Base-by-base conservation (phyloP, 108 stramenopile species). In the Nitzschia sp. region DNA sequence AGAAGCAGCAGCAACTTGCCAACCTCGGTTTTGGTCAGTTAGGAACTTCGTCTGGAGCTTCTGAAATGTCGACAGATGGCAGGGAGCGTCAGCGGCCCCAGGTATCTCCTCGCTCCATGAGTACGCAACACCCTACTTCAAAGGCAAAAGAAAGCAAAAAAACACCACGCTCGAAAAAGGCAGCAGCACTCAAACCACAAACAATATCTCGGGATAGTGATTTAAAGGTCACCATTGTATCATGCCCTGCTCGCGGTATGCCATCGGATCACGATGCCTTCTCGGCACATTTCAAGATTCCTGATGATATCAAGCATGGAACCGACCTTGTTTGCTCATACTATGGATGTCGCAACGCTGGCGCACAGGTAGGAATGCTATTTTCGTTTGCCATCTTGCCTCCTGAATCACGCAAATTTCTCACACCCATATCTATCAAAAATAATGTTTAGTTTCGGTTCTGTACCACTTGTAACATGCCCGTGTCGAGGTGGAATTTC, bases 401-500 rank as follows among this genome's bases (percentile, higher is more conserved):
- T n/a, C n/a, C n/a, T n/a, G n/a, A n/a, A n/a, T n/a, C n/a, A n/a
- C n/a, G n/a, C n/a, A n/a, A n/a, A n/a, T n/a, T n/a, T n/a, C 38
- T 41, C 38, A 41, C 38, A 9, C 13, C 38, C n/a, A n/a, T n/a
- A n/a, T n/a, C n/a, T n/a, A n/a, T n/a, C n/a, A n/a, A n/a, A n/a
- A n/a, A 13, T 41, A 22, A 44, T 61, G 5, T 41, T 1, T 41
- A 61, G 71, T 93, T 90, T 68, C 87, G 88, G 11, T 81, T 72
- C 61, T 90, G 89, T 57, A 62, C 81, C 36, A 69, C 75, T 57
- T 90, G 90, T 63, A 85, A 85, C 62, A 55, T 90, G 16, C 89
- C 89, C 4, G 92, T 90, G 1, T 89, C 92, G 8, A 93, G 90
- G 63, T 59, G 92, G 22, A 93, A 90, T 71, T 93, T 93, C 72